These are phyloP conservation scores for Fusarium pilosicola DNA, from an alignment of 2,329 filamentous ascomycete species.

Conservation along the genomic window DNA sequence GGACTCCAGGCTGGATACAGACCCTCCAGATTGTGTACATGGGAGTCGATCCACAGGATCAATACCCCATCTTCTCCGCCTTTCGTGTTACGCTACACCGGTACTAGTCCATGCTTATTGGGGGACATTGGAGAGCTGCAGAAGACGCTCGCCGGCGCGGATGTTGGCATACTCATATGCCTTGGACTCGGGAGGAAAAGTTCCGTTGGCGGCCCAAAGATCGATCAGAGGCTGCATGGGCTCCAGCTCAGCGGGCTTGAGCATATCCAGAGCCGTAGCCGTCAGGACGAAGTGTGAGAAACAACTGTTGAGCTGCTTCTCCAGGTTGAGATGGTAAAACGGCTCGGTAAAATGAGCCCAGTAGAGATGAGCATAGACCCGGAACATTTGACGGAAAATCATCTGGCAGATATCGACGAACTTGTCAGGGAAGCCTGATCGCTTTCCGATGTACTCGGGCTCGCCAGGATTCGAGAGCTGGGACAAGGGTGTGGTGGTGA, in stretches of 20 bases:
- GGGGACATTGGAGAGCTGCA: slow-evolving; percentile 57
- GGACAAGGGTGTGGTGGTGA: slow-evolving; percentile 68
- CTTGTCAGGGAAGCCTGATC: slow-evolving; percentile 89
- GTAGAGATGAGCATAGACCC: slow-evolving; percentile 97
- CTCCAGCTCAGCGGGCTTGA: slow-evolving; percentile 90
- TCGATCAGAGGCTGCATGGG: slow-evolving; percentile 96
- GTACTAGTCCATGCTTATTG: slow-evolving; percentile 35
- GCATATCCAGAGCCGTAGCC: slow-evolving; percentile 82
- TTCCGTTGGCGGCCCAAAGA: slow-evolving; percentile 88
- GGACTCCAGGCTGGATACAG: slow-evolving; percentile 26
- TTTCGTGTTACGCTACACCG: slow-evolving; percentile 24
- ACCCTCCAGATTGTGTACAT: slow-evolving; percentile 35
- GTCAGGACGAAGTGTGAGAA: slow-evolving; percentile 88
- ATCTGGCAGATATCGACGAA: slow-evolving; percentile 92
- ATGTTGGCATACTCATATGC: slow-evolving; percentile 73
- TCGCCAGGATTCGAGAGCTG: slow-evolving; percentile 71
- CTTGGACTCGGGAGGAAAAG: slow-evolving; percentile 80
- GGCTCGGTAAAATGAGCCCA: slow-evolving; percentile 92
- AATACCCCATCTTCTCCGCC: slow-evolving; percentile 21
- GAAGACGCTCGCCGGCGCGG: slow-evolving; percentile 66
- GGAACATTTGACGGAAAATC: slow-evolving; percentile 98
- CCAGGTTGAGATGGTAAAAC: slow-evolving; percentile 83
- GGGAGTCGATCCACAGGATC: slow-evolving; percentile 15
- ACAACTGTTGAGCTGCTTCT: slow-evolving; percentile 86
- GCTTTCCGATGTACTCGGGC: slow-evolving; percentile 85